phyloP scores from a whole-genome alignment of 352 stramenopile species.

The Globisporangium acanthophoron region DNA sequence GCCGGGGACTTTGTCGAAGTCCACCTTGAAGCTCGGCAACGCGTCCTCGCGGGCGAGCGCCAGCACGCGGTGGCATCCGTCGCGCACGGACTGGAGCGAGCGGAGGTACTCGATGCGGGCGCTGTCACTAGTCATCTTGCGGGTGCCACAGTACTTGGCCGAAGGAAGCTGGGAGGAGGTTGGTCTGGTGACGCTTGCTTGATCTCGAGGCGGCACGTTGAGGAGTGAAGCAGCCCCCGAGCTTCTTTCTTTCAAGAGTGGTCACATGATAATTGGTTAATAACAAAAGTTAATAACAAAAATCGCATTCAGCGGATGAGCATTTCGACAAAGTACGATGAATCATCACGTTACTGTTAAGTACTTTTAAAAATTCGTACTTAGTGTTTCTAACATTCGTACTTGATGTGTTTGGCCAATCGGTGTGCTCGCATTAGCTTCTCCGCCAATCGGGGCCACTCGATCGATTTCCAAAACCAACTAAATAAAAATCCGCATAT shows the following conservation, averaged over 20 bases:
- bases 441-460: too few species aligned
- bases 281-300: neutral
- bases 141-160: too few species aligned
- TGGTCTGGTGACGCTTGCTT: neutral
- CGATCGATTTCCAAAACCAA: too few species aligned
- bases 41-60: slow-evolving; percentile 40
- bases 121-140: slow-evolving; percentile 1
- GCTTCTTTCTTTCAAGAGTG: too few species aligned
- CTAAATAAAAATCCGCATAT: neutral
- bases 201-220: neutral
- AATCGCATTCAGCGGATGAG: neutral
- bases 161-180: neutral
- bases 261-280: too few species aligned
- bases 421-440: too few species aligned
- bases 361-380: too few species aligned
- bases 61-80: slow-evolving; percentile 63
- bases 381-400: too few species aligned
- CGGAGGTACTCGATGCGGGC: slow-evolving; percentile 58
- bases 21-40: slow-evolving; percentile 59
- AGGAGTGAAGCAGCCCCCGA: neutral
- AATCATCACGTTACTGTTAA: neutral
- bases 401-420: too few species aligned
- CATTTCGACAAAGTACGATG: neutral
- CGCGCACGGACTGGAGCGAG: slow-evolving; percentile 63
- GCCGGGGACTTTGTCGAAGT: slow-evolving; percentile 41